phyloP scores from a whole-genome alignment of 2,329 filamentous ascomycete species.

The Lasiodiplodia gonubiensis region DNA sequence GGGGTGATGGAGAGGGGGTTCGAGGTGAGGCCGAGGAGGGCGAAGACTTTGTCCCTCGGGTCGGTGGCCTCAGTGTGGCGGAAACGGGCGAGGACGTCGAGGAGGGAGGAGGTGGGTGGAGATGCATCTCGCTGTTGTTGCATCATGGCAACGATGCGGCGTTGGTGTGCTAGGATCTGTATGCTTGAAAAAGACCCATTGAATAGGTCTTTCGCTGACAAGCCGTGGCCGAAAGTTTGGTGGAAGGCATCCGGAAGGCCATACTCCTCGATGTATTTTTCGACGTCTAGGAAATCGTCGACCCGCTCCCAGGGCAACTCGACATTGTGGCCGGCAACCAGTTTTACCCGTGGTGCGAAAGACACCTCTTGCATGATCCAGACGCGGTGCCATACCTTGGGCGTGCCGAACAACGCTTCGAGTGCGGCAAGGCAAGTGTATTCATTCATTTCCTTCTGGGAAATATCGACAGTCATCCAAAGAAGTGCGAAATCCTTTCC shows the following conservation, averaged over 20 bases:
- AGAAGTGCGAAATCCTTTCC: neutral
- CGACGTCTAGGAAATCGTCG: conserved; percentile 17
- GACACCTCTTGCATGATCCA: conserved; percentile 28
- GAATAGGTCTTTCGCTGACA: neutral
- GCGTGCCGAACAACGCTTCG: neutral
- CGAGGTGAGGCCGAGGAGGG: conserved; percentile 28
- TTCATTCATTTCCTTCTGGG: too few relatives aligned
- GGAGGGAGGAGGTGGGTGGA: conserved; percentile 29
- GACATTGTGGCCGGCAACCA: neutral
- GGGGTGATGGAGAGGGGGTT: conserved; percentile 32
- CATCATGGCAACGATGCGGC: neutral
- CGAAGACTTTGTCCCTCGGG: conserved; percentile 21
- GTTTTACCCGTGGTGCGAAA: conserved; percentile 2
- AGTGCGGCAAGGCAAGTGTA: neutral
- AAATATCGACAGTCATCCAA: too few relatives aligned
- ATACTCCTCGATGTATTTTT: neutral
- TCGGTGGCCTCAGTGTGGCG: conserved; percentile 34
- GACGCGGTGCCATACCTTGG: neutral
- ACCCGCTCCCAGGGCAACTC: conserved; percentile 7
- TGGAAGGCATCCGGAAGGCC: conserved; percentile 19
- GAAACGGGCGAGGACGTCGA: conserved; percentile 36
- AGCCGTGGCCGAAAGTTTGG: neutral
- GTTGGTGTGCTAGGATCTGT: conserved; percentile 6
- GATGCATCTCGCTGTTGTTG: neutral
- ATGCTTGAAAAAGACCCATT: too few relatives aligned